Percentiles rank a stretch among this genome's conserved stretches.
phyloP scores from a whole-genome alignment of 257 asterid genomes.

The Solanum chilense region DNA sequence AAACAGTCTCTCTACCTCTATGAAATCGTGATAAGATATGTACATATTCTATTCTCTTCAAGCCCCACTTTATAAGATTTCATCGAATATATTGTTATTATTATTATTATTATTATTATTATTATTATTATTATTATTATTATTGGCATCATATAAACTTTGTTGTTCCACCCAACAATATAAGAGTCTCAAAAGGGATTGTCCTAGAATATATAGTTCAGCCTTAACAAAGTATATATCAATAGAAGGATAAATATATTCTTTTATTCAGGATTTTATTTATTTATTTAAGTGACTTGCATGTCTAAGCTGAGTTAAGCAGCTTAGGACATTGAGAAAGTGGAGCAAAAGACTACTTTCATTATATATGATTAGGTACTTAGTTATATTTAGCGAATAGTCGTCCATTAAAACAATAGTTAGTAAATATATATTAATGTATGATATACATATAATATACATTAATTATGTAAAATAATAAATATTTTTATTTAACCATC shows the following conservation, averaged over 20 bases:
- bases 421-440: too few species aligned
- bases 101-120: too few species aligned
- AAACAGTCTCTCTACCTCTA: too few species aligned
- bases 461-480: too few species aligned
- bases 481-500: too few species aligned
- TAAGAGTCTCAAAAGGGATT: neutral
- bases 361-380: neutral
- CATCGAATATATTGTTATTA: too few species aligned
- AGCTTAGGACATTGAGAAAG: neutral
- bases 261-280: too few species aligned
- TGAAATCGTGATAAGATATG: accelerated
- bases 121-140: too few species aligned
- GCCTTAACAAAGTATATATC: neutral
- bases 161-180: neutral
- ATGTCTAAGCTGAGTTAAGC: neutral
- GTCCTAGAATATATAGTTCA: neutral
- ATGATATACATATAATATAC: too few species aligned
- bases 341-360: neutral
- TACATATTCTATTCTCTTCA: accelerated
- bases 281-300: neutral
- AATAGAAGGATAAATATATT: neutral
- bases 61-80: too few species aligned
- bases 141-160: neutral
- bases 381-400: neutral
- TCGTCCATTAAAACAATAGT: too few species aligned